Conservation (phyloP, 805 yeast genomes). For the Barnettozyma vustinii region DNA sequence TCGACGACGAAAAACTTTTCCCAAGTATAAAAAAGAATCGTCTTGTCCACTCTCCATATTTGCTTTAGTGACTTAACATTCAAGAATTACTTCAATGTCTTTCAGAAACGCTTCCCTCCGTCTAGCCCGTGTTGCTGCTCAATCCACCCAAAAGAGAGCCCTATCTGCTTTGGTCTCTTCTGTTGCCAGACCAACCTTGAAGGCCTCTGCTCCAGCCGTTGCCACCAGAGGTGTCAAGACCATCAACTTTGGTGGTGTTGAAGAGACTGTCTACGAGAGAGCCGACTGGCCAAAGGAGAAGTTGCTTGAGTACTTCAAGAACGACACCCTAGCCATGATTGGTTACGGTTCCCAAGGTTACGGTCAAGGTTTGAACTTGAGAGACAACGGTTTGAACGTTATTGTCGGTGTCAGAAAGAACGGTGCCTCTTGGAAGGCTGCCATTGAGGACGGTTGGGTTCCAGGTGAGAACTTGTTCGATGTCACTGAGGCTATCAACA, state of each 20-base stretch:
- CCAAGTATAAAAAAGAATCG: background rate
- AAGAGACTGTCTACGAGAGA: conserved; percentile 96
- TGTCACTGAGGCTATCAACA: conserved; percentile 85
- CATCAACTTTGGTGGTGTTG: conserved; percentile 94
- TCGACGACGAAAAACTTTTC: background rate
- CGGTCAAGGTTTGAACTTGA: conserved; percentile 98
- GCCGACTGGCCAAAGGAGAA: conserved; percentile 99
- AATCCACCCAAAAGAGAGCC: conserved; percentile 49
- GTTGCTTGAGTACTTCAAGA: conserved; percentile 92
- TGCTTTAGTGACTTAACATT: background rate
- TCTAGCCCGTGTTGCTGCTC: conserved; percentile 43
- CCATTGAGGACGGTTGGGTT: conserved; percentile 99
- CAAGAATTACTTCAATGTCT: conserved; percentile 24
- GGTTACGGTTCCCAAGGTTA: conserved; percentile 99
- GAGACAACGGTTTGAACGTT: conserved; percentile 98
- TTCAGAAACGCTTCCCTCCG: conserved; percentile 44
- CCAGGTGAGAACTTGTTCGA: conserved; percentile 98
- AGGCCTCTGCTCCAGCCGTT: conserved; percentile 38
- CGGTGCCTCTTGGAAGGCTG: conserved; percentile 99
- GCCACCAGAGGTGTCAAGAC: conserved; percentile 89
- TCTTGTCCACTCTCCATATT: background rate
- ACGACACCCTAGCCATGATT: conserved; percentile 94
- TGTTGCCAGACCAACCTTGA: conserved; percentile 58
- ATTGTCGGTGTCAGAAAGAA: conserved; percentile 97
- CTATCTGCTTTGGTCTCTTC: conserved; percentile 43